Base-by-base conservation (phyloP, 208 protist species). In the Acanthamoeba castellanii region DNA sequence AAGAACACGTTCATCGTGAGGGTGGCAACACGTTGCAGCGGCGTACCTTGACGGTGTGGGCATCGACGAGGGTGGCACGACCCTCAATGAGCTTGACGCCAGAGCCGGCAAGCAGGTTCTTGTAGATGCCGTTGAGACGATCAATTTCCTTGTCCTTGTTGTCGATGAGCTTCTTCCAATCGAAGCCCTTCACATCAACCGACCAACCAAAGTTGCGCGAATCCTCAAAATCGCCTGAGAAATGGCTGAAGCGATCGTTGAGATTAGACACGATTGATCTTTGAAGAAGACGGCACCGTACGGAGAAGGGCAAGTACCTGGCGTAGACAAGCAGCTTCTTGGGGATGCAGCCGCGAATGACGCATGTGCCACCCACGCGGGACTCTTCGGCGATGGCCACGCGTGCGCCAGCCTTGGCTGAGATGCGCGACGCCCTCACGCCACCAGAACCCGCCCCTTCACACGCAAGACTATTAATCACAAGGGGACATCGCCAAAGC, bases 261-360 rank as follows among this genome's bases (percentile, higher is more conserved):
- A 68, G 66, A 34, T 68, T 25, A 91, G 22, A 30, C 84, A 7
- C 66, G 27, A 7, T 9, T n/a, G 64, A 22, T n/a, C 27, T 7
- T 70, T 32, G 57, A 57, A 76, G 52, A 55, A 88, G n/a, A 87
- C 8, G n/a, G 78, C 8, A 57, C 13, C 37, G 68, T 37, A 27
- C 30, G 61, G 7, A 81, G 61, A 47, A 94, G 20, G 45, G 47
- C 45, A 52, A 52, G 55, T 55, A 84, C 74, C 74, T 45, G 74
- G 96, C 95, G 72, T 96, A 96, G 70, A 92, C 97, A 95, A 98
- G 98, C 1, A 98, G 74, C 95, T 98, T 98, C 94, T 98, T 98
- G 70, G 98, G 98, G n/a, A 98, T 97, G 95, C 98, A 98, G 37
- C 98, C 98, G 27, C 98, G 97, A 90, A 98, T 98, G 30, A 98